Evolutionary conservation across 176 grass and related monocot genomes (phyloP), one percentile per base, ranked within the genome.

Genomic region (Musa beccarii): DNA sequence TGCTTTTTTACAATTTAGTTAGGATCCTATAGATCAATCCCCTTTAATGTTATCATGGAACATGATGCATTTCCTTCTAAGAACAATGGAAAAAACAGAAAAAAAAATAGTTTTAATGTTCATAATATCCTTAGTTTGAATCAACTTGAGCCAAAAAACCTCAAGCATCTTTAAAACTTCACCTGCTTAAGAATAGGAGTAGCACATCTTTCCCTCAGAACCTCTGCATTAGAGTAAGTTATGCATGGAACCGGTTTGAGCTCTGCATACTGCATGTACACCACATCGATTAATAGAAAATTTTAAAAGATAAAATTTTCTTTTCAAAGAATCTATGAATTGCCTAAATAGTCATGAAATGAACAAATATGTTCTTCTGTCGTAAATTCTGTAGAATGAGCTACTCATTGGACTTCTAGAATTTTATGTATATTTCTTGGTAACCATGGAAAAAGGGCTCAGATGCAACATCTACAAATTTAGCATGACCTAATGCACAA

Each of bases 181-280:
- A 96, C 88, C 84, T 96, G 92, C 2, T 96, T 89, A 54, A 89
- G 95, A 74, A 99, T 99, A 76, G 86, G 84, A 76, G 95, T 99
- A 73, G 90, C 95, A 84, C 90, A 93, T 82, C 81, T 87, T 82
- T 91, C 88, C 88, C 95, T 93, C 80, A 94, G 83, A 84, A 78
- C 80, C 63, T 89, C 17, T 72, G 95, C 95, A 87, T 94, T 86
- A 34, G 82, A 76, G 23, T 91, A 98, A 62, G 95, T 94, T 84
- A 87, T 83, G 69, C 95, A 98, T 49, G 95, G 84, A 51, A 98
- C 95, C 53, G 90, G 95, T 85, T 98, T 94, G 63, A 94, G 81
- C 75, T 98, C 95, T 59, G 95, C 95, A 84, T 98, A 98, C 90
- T 98, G 86, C 83, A 83, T 25, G 69, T 63, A 83, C 67, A 66